Evolutionary conservation across 257 asterid genomes (phyloP).

Genomic region (Nicotiana benthamiana): DNA sequence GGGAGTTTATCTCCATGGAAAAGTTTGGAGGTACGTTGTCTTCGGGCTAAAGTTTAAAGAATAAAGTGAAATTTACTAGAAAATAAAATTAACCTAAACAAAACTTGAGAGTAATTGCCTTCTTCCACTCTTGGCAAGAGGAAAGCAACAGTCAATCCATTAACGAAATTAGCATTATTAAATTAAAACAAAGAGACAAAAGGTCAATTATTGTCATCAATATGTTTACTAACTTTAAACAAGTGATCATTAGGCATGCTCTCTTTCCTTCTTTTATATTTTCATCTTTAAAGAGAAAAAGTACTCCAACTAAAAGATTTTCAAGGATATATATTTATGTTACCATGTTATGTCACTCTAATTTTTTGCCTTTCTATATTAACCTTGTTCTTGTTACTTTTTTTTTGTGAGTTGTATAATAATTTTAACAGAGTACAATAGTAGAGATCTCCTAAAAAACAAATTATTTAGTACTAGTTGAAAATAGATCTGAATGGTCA

Average conservation of each 20-base stretch:
- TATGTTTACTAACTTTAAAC: constrained; percentile 18
- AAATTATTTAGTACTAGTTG: neutral
- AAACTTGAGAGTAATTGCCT: neutral
- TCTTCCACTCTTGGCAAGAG: neutral
- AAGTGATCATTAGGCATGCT: constrained; percentile 11
- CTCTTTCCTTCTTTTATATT: neutral
- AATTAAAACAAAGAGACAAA: constrained; percentile 14
- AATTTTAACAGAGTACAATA: neutral
- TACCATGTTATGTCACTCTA: neutral
- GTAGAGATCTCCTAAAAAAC: neutral
- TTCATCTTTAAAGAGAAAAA: neutral
- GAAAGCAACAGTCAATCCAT: neutral
- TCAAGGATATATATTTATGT: neutral
- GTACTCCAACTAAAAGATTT: neutral
- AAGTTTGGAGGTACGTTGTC: neutral
- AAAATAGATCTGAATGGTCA: neutral
- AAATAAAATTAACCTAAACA: neutral
- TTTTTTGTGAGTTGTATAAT: no score
- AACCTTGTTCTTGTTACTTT: neutral
- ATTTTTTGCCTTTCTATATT: neutral
- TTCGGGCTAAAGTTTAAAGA: neutral
- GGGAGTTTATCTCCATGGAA: neutral
- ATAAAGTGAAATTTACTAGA: neutral
- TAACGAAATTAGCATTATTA: neutral
- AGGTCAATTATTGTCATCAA: constrained; percentile 20